Evolutionary conservation across 306 rosid species (phyloP).

Genomic region (Canavalia ensiformis): DNA sequence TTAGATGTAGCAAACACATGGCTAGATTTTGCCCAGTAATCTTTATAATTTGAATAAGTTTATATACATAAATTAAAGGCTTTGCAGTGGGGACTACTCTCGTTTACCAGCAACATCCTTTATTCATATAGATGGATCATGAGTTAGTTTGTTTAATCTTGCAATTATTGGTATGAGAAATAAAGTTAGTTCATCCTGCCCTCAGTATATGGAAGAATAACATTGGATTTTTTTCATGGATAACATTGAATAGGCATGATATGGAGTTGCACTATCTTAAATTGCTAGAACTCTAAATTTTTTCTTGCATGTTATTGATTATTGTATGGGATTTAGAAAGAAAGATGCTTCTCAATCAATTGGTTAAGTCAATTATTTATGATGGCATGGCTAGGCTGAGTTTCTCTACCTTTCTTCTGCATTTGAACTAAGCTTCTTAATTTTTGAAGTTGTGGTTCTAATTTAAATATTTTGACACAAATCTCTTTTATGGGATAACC

Average conservation of each 20-base stretch:
- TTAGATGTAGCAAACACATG: too few species aligned
- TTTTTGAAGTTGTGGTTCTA: constrained; percentile 16
- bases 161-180: constrained; percentile 16
- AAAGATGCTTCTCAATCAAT: constrained; percentile 27
- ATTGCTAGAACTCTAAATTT: constrained; percentile 16
- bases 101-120: background rate
- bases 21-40: background rate
- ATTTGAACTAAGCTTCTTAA: constrained; percentile 13
- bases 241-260: background rate
- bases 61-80: background rate
- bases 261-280: constrained; percentile 8
- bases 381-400: background rate
- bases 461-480: constrained; percentile 38
- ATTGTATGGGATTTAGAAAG: constrained; percentile 10
- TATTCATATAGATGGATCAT: constrained; percentile 13
- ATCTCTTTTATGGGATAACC: constrained; percentile 32
- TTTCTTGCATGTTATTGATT: constrained; percentile 4
- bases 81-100: background rate
- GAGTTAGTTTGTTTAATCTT: constrained; percentile 25
- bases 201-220: background rate
- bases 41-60: background rate
- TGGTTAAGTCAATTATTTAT: constrained; percentile 12
- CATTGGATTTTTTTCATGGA: background rate
- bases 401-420: constrained; percentile 30
- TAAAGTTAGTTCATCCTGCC: background rate